phyloP scores from a whole-genome alignment of 208 protist species.

The Trypanosoma platydactyli region DNA sequence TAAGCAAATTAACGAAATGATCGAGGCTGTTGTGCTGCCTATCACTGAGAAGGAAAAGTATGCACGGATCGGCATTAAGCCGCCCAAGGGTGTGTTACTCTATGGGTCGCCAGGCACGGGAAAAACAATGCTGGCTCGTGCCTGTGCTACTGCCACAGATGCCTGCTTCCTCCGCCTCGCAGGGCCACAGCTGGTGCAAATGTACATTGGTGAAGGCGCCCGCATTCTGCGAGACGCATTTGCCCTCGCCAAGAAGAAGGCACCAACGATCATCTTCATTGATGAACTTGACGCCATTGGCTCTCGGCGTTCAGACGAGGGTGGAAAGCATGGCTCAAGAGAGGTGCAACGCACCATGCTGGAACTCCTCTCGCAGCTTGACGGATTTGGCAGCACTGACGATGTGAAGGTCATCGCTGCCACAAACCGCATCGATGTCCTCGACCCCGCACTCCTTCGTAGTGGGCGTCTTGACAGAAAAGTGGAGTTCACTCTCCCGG shows the following conservation, averaged over 20 bases:
- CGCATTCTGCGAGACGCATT: conserved; percentile 99
- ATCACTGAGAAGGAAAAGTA: conserved; percentile 99
- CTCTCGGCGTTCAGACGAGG: conserved; percentile 97
- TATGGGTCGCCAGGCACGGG: conserved; percentile 99
- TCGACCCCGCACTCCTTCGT: conserved; percentile 99
- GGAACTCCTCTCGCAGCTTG: conserved; percentile 99
- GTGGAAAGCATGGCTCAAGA: conserved; percentile 96
- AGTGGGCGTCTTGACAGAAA: conserved; percentile 99
- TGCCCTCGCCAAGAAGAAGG: conserved; percentile 99
- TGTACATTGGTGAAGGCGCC: conserved; percentile 98
- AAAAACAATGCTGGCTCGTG: conserved; percentile 97
- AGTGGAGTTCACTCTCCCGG: conserved; percentile 99
- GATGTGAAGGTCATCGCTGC: conserved; percentile 99
- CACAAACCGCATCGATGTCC: conserved; percentile 99
- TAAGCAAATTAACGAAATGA: conserved; percentile 99
- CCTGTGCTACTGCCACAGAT: conserved; percentile 98
- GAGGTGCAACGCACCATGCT: conserved; percentile 99
- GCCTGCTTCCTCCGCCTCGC: conserved; percentile 99
- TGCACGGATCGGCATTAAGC: conserved; percentile 98
- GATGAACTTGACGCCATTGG: conserved; percentile 99
- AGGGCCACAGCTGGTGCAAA: conserved; percentile 99
- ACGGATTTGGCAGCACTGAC: conserved; percentile 98
- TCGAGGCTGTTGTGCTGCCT: conserved; percentile 99
- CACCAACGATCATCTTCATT: conserved; percentile 99
- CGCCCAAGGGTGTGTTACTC: conserved; percentile 98